Base-by-base conservation (phyloP, 108 stramenopile genomes). In the Cyclotella sp. region DNA sequence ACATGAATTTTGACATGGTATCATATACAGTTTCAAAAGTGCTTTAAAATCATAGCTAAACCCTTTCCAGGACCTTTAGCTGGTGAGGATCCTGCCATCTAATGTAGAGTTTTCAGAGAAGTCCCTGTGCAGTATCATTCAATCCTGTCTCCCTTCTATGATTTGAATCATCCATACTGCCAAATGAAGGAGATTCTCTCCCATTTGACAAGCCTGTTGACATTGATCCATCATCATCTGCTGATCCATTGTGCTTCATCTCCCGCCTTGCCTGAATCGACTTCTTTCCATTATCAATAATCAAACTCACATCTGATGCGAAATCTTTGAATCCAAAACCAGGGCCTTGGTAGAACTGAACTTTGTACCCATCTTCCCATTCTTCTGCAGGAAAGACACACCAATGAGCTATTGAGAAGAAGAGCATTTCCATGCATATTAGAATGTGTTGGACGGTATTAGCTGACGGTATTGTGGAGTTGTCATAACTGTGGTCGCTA, bases 351-450 rank as follows among this genome's bases (percentile, higher is more conserved):
- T 72, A 71, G 53, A 86, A 65, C 21, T 86, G 69, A 7, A 68
- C 78, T 76, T 85, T 73, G 68, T 96, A 96, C 21, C 81, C 85
- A 12, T 86, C 83, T 66, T 89, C 84, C 93, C 93, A 95, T 79
- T 97, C 96, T 42, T 94, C 90, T 22, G 89, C 83, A 5, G 96
- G 96, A 68, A 97, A 97, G 14, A 97, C 94, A 77, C 91, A 94
- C 71, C 81, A 89, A 49, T 97, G 96, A 1, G 91, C 90, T 42
- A 94, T 77, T 1, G 83, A 67, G 30, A 94, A 93, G 41, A 97
- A 84, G 16, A 97, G 83, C 96, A 97, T 97, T 77, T 97, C 96
- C 68, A 95, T 77, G 79, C 96, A 97, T 67, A 97, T 97, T 47
- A 97, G 72, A 42, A 95, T 83, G 63, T 89, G 86, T 76, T 94